Conservation (phyloP, 2,329 filamentous ascomycete species). For the Fusarium annulatum region DNA sequence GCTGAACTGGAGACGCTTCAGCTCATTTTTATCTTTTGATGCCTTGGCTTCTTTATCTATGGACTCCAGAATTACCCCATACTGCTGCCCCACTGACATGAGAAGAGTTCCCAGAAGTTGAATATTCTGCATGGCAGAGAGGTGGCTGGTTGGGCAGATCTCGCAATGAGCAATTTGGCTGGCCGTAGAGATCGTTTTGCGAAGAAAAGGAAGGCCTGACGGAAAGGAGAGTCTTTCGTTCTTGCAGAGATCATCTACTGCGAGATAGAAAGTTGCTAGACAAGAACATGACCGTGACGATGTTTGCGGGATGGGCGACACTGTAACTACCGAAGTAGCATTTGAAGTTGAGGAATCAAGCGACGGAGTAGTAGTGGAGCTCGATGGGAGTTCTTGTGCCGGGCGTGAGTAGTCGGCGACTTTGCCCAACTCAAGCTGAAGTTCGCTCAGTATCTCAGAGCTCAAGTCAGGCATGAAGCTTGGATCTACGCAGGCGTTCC, state of each 20-base stretch:
- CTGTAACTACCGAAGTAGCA: not conserved
- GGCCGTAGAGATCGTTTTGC: not conserved
- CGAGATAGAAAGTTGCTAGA: not conserved
- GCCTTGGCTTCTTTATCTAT: not conserved
- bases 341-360: not conserved
- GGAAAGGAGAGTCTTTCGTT: not conserved
- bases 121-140: constrained; percentile 2
- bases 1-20: not conserved
- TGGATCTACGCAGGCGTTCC: fast-evolving
- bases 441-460: not conserved
- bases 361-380: fast-evolving
- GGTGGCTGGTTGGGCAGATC: not conserved
- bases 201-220: not conserved
- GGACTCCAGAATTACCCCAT: not conserved
- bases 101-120: not conserved
- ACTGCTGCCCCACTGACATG: not conserved
- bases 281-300: not conserved
- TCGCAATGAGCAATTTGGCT: not conserved
- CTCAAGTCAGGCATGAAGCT: not conserved
- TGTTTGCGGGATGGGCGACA: fast-evolving
- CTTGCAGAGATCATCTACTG: constrained; percentile 1
- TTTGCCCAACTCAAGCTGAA: not conserved
- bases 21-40: fast-evolving
- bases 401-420: not conserved
- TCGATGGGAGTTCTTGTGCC: fast-evolving